phyloP scores from a whole-genome alignment of 139 green algal species.

The Ostreobium quekettii region DNA sequence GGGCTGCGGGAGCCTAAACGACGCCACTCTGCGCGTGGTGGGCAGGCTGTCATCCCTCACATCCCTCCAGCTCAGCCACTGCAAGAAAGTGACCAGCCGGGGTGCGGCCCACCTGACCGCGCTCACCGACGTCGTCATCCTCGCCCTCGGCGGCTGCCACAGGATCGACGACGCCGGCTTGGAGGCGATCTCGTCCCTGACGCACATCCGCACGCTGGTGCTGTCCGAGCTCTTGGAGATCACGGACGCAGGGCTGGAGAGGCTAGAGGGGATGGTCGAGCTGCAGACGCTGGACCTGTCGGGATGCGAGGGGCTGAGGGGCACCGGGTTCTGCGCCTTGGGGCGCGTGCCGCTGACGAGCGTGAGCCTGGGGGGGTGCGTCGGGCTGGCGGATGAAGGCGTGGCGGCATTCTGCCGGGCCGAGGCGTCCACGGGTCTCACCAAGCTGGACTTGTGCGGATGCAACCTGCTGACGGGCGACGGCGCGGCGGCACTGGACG shows the following conservation, averaged over 20 bases:
- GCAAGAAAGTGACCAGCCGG: constrained; percentile 5
- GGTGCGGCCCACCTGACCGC: constrained; percentile 4
- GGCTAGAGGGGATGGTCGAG: constrained; percentile 1
- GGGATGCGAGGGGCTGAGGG: not conserved
- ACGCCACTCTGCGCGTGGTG: constrained; percentile 19
- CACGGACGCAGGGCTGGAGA: constrained; percentile 7
- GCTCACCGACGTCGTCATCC: not conserved
- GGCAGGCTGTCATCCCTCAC: constrained; percentile 7
- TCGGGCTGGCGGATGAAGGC: not conserved
- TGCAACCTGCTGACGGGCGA: constrained; percentile 17
- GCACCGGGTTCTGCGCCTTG: constrained; percentile 14
- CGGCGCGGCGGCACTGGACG: too few relatives aligned
- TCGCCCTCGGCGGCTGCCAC: constrained; percentile 13
- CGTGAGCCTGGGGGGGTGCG: constrained; percentile 7
- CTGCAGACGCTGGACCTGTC: constrained; percentile 16
- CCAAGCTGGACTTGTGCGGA: constrained; percentile 20
- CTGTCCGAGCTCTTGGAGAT: constrained; percentile 10
- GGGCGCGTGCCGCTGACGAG: not conserved
- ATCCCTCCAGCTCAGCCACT: constrained; percentile 17
- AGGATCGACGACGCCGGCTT: constrained; percentile 17
- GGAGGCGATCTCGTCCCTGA: not conserved
- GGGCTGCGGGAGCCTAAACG: constrained; percentile 17
- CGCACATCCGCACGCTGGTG: constrained; percentile 2
- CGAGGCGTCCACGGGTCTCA: not conserved
- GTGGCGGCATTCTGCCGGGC: not conserved